Evolutionary conservation across 768 basidiomycete genomes (phyloP).

Genomic region (Lentinus tigrinus): DNA sequence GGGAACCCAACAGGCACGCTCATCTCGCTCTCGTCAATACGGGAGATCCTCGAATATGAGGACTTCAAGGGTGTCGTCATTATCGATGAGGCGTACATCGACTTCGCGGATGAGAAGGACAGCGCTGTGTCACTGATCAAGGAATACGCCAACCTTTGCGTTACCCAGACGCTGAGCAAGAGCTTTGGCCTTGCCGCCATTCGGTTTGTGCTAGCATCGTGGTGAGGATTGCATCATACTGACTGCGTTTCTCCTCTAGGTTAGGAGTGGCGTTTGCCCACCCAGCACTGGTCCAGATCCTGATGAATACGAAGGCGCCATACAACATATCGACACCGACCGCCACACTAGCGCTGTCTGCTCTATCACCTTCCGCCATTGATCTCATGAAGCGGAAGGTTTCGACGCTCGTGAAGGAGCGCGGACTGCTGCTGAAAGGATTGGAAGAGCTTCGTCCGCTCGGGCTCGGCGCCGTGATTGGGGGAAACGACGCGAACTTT

Average conservation of each 20-base stretch:
- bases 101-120: conserved; percentile 67
- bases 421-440: conserved; percentile 48
- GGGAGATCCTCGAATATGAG: conserved; percentile 70
- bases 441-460: conserved; percentile 48
- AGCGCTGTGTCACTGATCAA: conserved; percentile 72
- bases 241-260: conserved; percentile 37
- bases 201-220: conserved; percentile 51
- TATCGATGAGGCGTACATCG: conserved; percentile 97
- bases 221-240: background rate
- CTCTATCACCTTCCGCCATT: conserved; percentile 68
- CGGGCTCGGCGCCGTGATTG: conserved; percentile 68
- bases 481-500: conserved; percentile 90
- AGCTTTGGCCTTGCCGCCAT: conserved; percentile 95
- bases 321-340: conserved; percentile 95
- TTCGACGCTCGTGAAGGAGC: conserved; percentile 54
- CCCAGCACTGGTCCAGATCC: conserved; percentile 85
- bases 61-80: conserved; percentile 89
- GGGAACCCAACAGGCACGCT: conserved; percentile 95
- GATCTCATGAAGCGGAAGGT: conserved; percentile 65
- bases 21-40: conserved; percentile 70
- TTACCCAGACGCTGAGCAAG: conserved; percentile 97
- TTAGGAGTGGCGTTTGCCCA: conserved; percentile 89
- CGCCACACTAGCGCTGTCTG: conserved; percentile 75
- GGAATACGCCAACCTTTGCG: conserved; percentile 84
- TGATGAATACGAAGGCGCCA: conserved; percentile 95